Conservation (phyloP, 2,329 filamentous ascomycete genomes). For the Epichloe baconii region DNA sequence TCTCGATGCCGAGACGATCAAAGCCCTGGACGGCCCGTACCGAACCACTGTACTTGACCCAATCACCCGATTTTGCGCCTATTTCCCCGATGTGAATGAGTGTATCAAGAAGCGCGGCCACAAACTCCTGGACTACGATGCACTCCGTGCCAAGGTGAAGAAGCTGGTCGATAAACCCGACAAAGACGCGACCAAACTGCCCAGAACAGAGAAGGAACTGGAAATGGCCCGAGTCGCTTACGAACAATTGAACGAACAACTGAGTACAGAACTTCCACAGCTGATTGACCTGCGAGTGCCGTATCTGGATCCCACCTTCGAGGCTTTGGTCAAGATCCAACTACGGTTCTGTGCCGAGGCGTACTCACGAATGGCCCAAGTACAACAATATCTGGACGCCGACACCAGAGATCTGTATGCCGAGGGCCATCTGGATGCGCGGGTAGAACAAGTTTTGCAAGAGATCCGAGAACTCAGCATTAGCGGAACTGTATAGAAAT, state of each 20-base stretch:
- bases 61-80: constrained; percentile 90
- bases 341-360: constrained; percentile 95
- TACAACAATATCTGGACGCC: constrained; percentile 94
- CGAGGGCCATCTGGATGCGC: constrained; percentile 75
- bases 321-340: constrained; percentile 97
- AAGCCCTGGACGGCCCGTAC: constrained; percentile 93
- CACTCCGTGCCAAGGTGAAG: constrained; percentile 91
- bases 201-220: constrained; percentile 88
- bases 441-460: constrained; percentile 90
- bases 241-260: constrained; percentile 93
- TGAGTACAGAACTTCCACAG: constrained; percentile 84
- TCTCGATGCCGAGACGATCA: constrained; percentile 94
- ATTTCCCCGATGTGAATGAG: constrained; percentile 98
- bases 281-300: constrained; percentile 94
- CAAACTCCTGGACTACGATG: constrained; percentile 97
- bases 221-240: constrained; percentile 89
- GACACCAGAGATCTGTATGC: constrained; percentile 95
- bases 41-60: constrained; percentile 88
- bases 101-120: constrained; percentile 98
- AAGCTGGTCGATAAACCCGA: constrained; percentile 95
- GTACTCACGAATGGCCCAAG: constrained; percentile 95
- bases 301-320: constrained; percentile 92
- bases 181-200: constrained; percentile 94
- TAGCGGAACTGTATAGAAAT: constrained; percentile 48
- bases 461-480: constrained; percentile 97